Base-by-base conservation (phyloP, 495 filamentous ascomycete species). In the Neurospora sublineolata region DNA sequence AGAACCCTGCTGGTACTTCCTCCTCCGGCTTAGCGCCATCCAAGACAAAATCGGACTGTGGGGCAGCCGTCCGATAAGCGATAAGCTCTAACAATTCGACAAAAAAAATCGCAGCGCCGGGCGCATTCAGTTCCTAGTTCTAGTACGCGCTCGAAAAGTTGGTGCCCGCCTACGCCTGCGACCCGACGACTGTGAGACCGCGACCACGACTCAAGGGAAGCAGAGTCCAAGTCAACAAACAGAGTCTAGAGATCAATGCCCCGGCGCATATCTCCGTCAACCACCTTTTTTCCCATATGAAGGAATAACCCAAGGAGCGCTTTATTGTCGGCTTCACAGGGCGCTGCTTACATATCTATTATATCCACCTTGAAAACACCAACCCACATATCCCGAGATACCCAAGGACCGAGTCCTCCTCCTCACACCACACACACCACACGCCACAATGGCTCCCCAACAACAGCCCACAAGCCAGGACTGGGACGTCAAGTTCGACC, bases 401-500 rank as follows among this genome's bases (percentile, higher is more conserved):
- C 52, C 52, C 52, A 58, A 60, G 27, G 52, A 60, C 52, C 23
- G 12, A 60, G 52, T 60, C 46, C 46, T 58, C 23, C 46, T 58
- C 10, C 20, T 14, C 46, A 23, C 44, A 52, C 10, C 20, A 16
- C 46, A 58, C 30, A 33, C 46, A 27, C 20, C 46, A 60, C 46
- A 30, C 23, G 74, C 81, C 42, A 83, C 80, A 70, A 94, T 92
- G 85, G 86, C 87, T 70, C 83, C 84, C 67, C 77, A 77, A 46
- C 72, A 60, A 30, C 52, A 33, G 30, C 1, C 76, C 38, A 87
- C 88, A 68, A 77, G 80, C 73, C 92, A 90, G 39, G 82, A 87
- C 79, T 97, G 94, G 94, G 88, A 92, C 60, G 88, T 91, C 79
- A 83, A 91, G 69, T 97, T 92, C 79, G 88, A 97, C 79, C 92